Percentiles rank a stretch among this genome's conserved stretches.
These are phyloP conservation scores for Pseudogymnoascus pannorum DNA, from an alignment of 2,329 filamentous ascomycete species.

Conservation along the genomic window DNA sequence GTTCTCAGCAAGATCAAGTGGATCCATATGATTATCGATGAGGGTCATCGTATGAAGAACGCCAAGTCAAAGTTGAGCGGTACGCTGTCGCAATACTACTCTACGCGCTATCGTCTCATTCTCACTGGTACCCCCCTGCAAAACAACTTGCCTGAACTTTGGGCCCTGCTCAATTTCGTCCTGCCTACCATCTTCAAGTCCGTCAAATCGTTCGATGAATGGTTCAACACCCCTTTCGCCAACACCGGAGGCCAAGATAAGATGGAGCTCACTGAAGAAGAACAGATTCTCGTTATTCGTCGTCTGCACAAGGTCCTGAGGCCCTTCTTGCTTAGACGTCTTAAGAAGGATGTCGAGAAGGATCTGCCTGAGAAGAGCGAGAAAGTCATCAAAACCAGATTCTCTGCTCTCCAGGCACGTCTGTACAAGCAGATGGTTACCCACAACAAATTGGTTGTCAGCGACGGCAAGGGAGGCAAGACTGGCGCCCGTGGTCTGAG, in stretches of 20 bases:
- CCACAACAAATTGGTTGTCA: constrained; percentile 89
- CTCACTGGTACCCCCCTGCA: constrained; percentile 94
- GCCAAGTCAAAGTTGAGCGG: constrained; percentile 90
- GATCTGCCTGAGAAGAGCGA: constrained; percentile 98
- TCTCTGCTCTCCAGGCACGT: constrained; percentile 86
- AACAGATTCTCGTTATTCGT: constrained; percentile 94
- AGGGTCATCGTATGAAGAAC: constrained; percentile 99
- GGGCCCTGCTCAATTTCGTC: constrained; percentile 98
- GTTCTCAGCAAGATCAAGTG: constrained; percentile 97
- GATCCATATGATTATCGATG: constrained; percentile 99
- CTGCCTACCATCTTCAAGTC: constrained; percentile 99
- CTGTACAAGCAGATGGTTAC: constrained; percentile 97
- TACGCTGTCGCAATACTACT: constrained; percentile 92
- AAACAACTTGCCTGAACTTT: constrained; percentile 92
- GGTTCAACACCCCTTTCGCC: constrained; percentile 99
- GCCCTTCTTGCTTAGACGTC: constrained; percentile 92
- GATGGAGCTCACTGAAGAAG: constrained; percentile 99
- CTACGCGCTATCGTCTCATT: constrained; percentile 89
- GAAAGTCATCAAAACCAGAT: constrained; percentile 98
- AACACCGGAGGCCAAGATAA: constrained; percentile 97
- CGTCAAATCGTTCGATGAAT: constrained; percentile 96
- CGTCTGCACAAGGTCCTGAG: constrained; percentile 96
- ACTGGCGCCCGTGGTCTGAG: constrained; percentile 88
- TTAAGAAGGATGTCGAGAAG: constrained; percentile 99
- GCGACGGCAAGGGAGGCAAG: constrained; percentile 92